Base-by-base conservation (phyloP, 192 early-diverging fungal genomes). In the Diversispora eburnea region DNA sequence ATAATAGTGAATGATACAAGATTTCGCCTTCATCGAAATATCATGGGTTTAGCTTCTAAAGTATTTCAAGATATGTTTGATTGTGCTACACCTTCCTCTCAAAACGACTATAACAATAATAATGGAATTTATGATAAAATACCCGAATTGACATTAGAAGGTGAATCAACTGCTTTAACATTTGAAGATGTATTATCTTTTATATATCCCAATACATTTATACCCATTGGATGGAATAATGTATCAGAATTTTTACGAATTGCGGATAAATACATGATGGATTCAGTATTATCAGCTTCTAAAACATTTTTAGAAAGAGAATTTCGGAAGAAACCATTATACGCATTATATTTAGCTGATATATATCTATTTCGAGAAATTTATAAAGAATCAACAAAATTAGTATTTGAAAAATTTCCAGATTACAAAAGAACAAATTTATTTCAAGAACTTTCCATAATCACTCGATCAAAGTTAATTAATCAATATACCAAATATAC, bases 301-400 rank as follows among this genome's bases (percentile, higher is more conserved):
- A 54, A 54, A 25, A 39, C 25, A 52, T 68, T 68, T 52, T 48
- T 68, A 33, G 46, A 54, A 13, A 48, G 49, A 68, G 67, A 54
- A 39, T 68, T 68, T 54, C 25, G 51, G 5, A 54, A 54, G 8
- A 54, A 68, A 39, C 67, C 67, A n/a, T 51, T 68, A 25, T 39
- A 48, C 9, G 46, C 67, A 68, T 68, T 68, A 54, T 17, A 20
- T 15, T 25, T 68, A 20, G 67, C 67, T 17, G 67, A 68, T 39
- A 48, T 1, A 68, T 51, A 68, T 68, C n/a, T 19, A 43, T 52
- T 68, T 54, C 33, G 6, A 52, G 25, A 25, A 1, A 10, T 68
- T 39, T 68, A 54, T 9, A 68, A 68, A 68, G 67, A 68, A 68
- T 54, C 67, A 49, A 52, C 67, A 9, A 68, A 68, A 54, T 54